Evolutionary conservation across 148 eudicot species (phyloP).

Genomic region (Nepenthes gracilis): DNA sequence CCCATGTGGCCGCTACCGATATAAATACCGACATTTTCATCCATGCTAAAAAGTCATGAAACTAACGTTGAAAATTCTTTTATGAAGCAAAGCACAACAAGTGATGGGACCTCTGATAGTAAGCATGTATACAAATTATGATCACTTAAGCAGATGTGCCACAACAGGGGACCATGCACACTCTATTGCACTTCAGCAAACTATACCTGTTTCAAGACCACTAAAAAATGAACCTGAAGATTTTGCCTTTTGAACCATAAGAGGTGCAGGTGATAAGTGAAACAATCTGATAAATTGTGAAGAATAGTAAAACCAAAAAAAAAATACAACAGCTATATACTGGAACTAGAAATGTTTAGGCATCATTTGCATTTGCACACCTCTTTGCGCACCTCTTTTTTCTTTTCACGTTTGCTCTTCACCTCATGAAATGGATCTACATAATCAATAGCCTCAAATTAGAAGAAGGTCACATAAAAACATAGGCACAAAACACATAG

Average conservation of each 20-base stretch:
- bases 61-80: too few species aligned
- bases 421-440: slow-evolving; percentile 93
- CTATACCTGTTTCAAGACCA: background rate
- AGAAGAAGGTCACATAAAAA: slow-evolving; percentile 14
- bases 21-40: too few species aligned
- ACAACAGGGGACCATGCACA: too few species aligned
- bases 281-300: background rate
- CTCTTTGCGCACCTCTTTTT: slow-evolving; percentile 70
- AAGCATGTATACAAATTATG: too few species aligned
- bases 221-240: background rate
- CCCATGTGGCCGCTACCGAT: too few species aligned
- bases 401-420: slow-evolving; percentile 99
- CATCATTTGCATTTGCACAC: slow-evolving; percentile 8
- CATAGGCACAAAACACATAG: background rate
- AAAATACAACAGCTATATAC: background rate
- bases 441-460: slow-evolving; percentile 23
- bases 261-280: background rate
- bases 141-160: too few species aligned
- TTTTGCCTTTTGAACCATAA: background rate
- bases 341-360: slow-evolving; percentile 2
- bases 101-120: too few species aligned
- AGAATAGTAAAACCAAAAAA: background rate
- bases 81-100: too few species aligned
- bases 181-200: too few species aligned
- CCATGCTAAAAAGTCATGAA: too few species aligned